These are phyloP conservation scores for Gynostemma pentaphyllum DNA, from an alignment of 306 rosid species.

Conservation along the genomic window DNA sequence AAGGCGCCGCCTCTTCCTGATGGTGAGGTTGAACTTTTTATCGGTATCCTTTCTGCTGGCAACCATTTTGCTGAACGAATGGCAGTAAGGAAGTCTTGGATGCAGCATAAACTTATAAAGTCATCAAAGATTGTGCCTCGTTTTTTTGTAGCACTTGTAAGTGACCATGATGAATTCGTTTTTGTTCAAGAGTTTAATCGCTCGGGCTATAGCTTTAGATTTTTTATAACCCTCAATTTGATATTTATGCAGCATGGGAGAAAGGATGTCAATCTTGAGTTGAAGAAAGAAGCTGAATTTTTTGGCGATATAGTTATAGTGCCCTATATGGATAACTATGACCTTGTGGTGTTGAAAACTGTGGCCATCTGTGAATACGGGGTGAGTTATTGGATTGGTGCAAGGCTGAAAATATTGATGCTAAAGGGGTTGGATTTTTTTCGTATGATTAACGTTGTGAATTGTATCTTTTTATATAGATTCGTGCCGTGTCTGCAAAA, in stretches of 20 bases:
- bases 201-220: not conserved
- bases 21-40: conserved; percentile 47
- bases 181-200: not conserved
- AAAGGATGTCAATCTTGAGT: conserved; percentile 56
- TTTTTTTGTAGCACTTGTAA: conserved; percentile 92
- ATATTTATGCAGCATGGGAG: conserved; percentile 49
- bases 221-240: conserved; percentile 14
- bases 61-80: conserved; percentile 93
- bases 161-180: not conserved
- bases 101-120: conserved; percentile 62
- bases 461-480: conserved; percentile 36
- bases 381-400: conserved; percentile 36
- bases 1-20: conserved; percentile 46
- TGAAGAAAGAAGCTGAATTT: conserved; percentile 83
- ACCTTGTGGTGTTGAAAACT: conserved; percentile 91
- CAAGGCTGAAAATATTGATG: not conserved
- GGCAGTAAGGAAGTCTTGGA: conserved; percentile 96
- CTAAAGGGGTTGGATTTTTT: not conserved
- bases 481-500: conserved; percentile 48
- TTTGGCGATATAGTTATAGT: conserved; percentile 89
- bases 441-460: not conserved
- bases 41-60: conserved; percentile 96
- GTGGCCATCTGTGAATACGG: conserved; percentile 93
- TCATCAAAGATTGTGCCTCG: conserved; percentile 80
- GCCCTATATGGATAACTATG: conserved; percentile 95